A percentile compares a stretch with the other conserved stretches of the same genome.
phyloP scores from a whole-genome alignment of 2,329 filamentous ascomycete species.

The Bipolaris zeicola region DNA sequence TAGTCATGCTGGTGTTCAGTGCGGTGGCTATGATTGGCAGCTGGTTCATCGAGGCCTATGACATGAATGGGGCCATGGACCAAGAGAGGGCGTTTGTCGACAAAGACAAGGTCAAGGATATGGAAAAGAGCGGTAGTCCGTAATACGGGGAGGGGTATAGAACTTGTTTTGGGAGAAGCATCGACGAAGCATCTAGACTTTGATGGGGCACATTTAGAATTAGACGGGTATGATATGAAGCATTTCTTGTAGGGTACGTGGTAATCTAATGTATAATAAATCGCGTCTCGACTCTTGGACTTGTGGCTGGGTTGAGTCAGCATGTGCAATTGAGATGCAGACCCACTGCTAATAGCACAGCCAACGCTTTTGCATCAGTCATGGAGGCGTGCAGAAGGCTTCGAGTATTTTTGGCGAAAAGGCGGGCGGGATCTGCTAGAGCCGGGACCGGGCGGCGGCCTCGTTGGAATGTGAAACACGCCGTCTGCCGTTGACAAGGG shows the following conservation, averaged over 20 bases:
- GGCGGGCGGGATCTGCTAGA: slow-evolving; percentile 4
- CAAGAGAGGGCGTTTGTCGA: slow-evolving; percentile 57
- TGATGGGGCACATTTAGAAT: not conserved
- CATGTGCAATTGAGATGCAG: not conserved
- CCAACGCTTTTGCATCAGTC: not conserved
- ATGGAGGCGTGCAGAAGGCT: not conserved
- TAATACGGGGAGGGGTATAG: not conserved
- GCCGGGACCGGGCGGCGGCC: slow-evolving; percentile 20
- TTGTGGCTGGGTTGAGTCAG: not conserved
- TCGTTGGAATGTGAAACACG: slow-evolving; percentile 35
- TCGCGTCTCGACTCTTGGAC: not conserved
- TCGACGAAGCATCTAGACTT: not conserved
- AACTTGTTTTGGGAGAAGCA: slow-evolving; percentile 1
- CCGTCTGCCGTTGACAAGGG: slow-evolving; percentile 22
- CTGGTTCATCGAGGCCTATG: slow-evolving; percentile 56
- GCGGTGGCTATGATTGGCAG: slow-evolving; percentile 59
- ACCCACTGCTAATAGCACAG: not conserved
- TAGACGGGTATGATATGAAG: not conserved
- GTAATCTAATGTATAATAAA: not conserved
- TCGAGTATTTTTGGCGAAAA: slow-evolving; percentile 10
- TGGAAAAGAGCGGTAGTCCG: slow-evolving; percentile 20
- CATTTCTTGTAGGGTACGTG: not conserved
- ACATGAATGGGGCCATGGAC: slow-evolving; percentile 55
- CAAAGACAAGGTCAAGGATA: slow-evolving; percentile 38
- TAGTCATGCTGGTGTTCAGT: slow-evolving; percentile 60